Base-by-base conservation (phyloP, 1,284 basidiomycete species). In the Fomes fomentarius region DNA sequence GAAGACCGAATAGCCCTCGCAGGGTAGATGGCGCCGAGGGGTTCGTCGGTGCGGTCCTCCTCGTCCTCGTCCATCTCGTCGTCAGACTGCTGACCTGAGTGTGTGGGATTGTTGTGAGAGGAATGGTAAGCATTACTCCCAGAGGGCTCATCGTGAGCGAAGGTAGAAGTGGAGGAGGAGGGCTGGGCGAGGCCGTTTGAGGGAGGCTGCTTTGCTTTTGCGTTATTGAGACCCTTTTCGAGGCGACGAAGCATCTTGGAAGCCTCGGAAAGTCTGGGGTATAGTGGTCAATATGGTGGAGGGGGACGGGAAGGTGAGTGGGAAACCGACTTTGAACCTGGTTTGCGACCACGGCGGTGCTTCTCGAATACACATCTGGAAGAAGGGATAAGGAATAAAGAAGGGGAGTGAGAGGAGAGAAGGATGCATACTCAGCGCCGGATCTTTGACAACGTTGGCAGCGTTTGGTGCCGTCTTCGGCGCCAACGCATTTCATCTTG, bases 401-500 rank as follows among this genome's bases (percentile, higher is more conserved):
- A 30, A 22, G 2, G 46, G 49, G 47, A 50, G 46, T 45, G 56
- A 31, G 28, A 8, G 42, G 46, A 44, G 49, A 44, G 47, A 54
- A 21, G 54, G 46, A 48, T 63, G 68, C 71, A 58, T 68, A 91
- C 89, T 91, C 84, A 53, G 83, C 80, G 58, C 85, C 86, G 37
- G 87, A 82, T 51, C 91, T 85, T 66, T 81, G 85, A 74, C 90
- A 93, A 52, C 91, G 86, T 69, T 82, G 87, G 74, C 90, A 93
- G 47, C 89, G 84, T 67, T 91, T 87, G 64, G 83, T 78, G 52
- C 89, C 89, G 65, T 92, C 89, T 65, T 92, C 90, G 46, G 91
- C 86, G 37, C 89, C 90, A 51, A 93, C 89, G 64, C 90, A 93
- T 70, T 92, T 91, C 90, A 93, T 93, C 91, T 93, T 53, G 53